Conservation (phyloP, 2,329 filamentous ascomycete species). For the Xylariaceae sp. region DNA sequence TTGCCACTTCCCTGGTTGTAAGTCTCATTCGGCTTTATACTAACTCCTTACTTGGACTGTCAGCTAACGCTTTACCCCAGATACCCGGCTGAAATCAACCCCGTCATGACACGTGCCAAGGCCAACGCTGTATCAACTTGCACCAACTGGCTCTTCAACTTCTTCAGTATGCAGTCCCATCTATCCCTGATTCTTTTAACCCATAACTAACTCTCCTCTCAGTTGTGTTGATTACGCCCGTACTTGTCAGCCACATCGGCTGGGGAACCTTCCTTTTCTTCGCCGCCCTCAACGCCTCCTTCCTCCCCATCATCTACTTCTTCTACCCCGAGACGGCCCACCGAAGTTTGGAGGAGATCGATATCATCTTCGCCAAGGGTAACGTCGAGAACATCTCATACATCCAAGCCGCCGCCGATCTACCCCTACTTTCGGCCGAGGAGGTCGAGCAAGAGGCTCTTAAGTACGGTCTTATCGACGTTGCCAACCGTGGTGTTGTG, state of each 20-base stretch:
- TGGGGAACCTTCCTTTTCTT: constrained; percentile 52
- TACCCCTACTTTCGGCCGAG: constrained; percentile 47
- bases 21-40: constrained; percentile 1
- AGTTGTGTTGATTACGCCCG: constrained; percentile 58
- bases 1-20: constrained; percentile 56
- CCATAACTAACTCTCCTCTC: constrained; percentile 4
- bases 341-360: constrained; percentile 51
- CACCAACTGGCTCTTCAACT: constrained; percentile 37
- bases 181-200: background rate
- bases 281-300: constrained; percentile 33
- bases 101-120: constrained; percentile 42
- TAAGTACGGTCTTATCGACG: constrained; percentile 31
- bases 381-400: constrained; percentile 55
- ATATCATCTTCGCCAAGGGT: constrained; percentile 56
- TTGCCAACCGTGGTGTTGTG: constrained; percentile 21
- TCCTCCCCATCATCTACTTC: constrained; percentile 41
- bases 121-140: constrained; percentile 54
- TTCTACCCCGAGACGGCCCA: constrained; percentile 49
- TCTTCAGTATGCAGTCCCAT: constrained; percentile 30
- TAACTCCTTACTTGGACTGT: background rate
- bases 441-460: constrained; percentile 48
- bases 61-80: constrained; percentile 7
- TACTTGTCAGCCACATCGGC: constrained; percentile 54
- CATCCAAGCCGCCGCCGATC: constrained; percentile 51
- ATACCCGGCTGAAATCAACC: constrained; percentile 51